Evolutionary conservation across 495 filamentous ascomycete genomes (phyloP), one percentile per base, ranked within the genome.

Genomic region (Aspergillus asperescens): DNA sequence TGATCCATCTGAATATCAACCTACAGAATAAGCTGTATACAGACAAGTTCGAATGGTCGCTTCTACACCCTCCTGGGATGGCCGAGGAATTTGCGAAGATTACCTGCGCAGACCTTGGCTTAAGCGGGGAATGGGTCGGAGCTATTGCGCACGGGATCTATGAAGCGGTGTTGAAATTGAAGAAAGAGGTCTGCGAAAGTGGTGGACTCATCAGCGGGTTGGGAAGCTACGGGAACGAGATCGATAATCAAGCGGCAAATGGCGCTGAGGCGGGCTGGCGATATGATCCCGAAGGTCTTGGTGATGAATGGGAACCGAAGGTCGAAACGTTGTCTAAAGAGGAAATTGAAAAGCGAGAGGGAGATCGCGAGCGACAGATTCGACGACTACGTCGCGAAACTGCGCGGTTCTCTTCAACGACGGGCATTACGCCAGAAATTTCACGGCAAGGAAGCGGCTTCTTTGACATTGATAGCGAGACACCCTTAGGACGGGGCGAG

Each of bases 21-120:
- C 79, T 97, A 18, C 85, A 88, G 44, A 95, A 95, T 55, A 84
- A 87, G 50, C 82, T 97, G 15, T 97, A 95, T 68, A 92, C 87
- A 4, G 93, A 99, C 77, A 95, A 88, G 66, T 97, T 99, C 58
- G 93, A 99, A 65, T 99, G 93, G 93, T 96, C 93, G 15, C 75
- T 99, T 4, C 79, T 96, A 7, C 90, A 96, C 63, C 90, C 90
- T 4, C 84, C 88, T 1, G 90, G 94, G 12, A 86, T 93, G 48
- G 89, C 93, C 8, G 93, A 99, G 67, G 80, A 84, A 32, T 97
- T 97, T 67, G 94, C 93, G 39, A 87, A 88, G 59, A 77, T 87
- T 50, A 96, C 93, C 0, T 95, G 91, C 66, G 86, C 90, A 9
- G 93, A 99, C 63, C 69, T 97, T 4, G 90, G 90, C 27, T 77